Evolutionary conservation across 257 asterid genomes (phyloP).

Genomic region (Gentiana dahurica): DNA sequence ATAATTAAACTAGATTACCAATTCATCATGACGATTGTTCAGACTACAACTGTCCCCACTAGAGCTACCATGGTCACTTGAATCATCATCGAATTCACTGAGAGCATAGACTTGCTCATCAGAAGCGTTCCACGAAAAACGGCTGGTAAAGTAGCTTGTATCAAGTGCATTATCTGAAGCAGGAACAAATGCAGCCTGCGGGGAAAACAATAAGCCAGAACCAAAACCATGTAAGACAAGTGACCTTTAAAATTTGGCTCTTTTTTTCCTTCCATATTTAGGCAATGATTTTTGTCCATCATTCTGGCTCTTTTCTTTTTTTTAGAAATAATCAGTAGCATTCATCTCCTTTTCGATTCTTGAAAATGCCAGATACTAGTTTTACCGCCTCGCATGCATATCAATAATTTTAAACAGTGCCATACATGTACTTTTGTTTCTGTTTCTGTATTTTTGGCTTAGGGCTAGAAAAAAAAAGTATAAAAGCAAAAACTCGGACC

Average conservation of each 20-base stretch:
- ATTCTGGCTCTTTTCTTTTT: too few species aligned
- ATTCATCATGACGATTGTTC: conserved; percentile 89
- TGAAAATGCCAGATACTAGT: too few species aligned
- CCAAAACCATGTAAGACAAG: neutral
- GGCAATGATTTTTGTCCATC: too few species aligned
- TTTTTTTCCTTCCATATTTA: too few species aligned
- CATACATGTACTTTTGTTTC: too few species aligned
- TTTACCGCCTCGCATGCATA: too few species aligned
- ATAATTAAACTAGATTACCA: conserved; percentile 30
- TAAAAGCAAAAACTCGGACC: conserved; percentile 27
- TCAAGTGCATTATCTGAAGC: conserved; percentile 87
- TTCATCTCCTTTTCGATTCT: too few species aligned
- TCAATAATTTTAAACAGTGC: too few species aligned
- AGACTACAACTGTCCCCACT: conserved; percentile 81
- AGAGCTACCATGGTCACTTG: conserved; percentile 73
- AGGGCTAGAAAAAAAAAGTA: too few species aligned
- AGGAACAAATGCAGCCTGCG: conserved; percentile 93
- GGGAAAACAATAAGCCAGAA: conserved; percentile 5
- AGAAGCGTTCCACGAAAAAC: conserved; percentile 88
- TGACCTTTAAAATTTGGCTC: neutral
- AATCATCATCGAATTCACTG: conserved; percentile 86
- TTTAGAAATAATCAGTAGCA: too few species aligned
- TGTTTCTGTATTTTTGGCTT: too few species aligned
- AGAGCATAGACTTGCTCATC: conserved; percentile 77
- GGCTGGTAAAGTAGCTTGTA: conserved; percentile 93